Conservation (phyloP, 331 rosid species). For the Acacia pycnantha region DNA sequence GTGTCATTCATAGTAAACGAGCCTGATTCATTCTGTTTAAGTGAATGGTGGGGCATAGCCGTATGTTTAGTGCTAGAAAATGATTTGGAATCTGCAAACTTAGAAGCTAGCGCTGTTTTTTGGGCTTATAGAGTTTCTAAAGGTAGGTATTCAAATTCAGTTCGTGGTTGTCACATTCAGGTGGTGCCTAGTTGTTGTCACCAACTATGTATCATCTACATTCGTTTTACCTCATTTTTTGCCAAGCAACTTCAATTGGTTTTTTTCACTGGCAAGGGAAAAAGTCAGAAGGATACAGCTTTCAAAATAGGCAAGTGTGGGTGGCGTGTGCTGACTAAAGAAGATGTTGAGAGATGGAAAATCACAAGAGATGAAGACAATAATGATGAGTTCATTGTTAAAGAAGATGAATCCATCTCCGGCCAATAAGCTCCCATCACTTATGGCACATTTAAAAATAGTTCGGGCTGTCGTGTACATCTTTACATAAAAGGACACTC, state of each 20-base stretch:
- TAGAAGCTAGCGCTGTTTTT: fast-evolving
- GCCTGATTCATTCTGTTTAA: neutral
- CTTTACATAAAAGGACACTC: too few relatives aligned
- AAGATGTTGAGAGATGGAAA: too few relatives aligned
- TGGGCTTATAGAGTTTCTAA: neutral
- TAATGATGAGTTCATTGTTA: too few relatives aligned
- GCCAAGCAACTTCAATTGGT: neutral
- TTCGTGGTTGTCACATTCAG: too few relatives aligned
- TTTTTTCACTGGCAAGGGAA: neutral
- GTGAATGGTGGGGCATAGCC: neutral
- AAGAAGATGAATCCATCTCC: too few relatives aligned
- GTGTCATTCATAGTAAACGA: neutral
- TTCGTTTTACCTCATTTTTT: neutral
- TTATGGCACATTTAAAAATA: too few relatives aligned
- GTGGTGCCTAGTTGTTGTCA: neutral
- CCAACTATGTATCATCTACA: neutral
- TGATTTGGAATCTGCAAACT: neutral
- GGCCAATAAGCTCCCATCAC: too few relatives aligned
- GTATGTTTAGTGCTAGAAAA: neutral
- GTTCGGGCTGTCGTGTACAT: too few relatives aligned
- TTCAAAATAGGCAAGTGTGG: too few relatives aligned
- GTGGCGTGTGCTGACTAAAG: too few relatives aligned
- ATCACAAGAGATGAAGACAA: too few relatives aligned
- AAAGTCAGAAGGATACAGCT: too few relatives aligned
- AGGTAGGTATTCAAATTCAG: neutral